Conservation (phyloP, 1,284 basidiomycete genomes). For the Meripilus lineatus region DNA sequence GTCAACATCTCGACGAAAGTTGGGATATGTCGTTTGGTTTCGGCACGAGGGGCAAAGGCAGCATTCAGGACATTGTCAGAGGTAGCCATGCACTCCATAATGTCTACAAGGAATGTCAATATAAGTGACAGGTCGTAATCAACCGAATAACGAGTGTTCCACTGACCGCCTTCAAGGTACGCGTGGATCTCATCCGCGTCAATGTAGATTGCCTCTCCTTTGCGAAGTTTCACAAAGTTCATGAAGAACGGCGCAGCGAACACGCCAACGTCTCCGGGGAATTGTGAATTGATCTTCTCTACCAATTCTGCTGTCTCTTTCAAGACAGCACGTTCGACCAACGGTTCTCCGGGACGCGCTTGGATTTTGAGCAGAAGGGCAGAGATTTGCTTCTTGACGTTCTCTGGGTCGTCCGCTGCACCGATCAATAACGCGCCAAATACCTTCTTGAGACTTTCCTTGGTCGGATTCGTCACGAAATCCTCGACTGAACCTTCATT, state of each 20-base stretch:
- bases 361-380: constrained; percentile 15
- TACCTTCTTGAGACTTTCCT: constrained; percentile 58
- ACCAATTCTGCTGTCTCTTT: constrained; percentile 57
- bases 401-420: constrained; percentile 12
- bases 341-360: constrained; percentile 3
- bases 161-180: constrained; percentile 83
- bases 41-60: constrained; percentile 73
- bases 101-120: constrained; percentile 51
- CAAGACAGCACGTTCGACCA: constrained; percentile 7
- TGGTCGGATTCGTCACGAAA: constrained; percentile 24
- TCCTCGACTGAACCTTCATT: constrained; percentile 12
- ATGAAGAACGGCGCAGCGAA: constrained; percentile 84
- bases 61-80: constrained; percentile 98
- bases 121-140: background rate
- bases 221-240: constrained; percentile 76
- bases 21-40: constrained; percentile 82
- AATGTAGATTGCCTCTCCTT: constrained; percentile 90
- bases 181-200: constrained; percentile 96
- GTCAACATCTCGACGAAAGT: constrained; percentile 87
- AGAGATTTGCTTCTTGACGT: constrained; percentile 10
- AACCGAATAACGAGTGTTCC: background rate
- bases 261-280: constrained; percentile 86
- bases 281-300: constrained; percentile 71
- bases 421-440: constrained; percentile 74
- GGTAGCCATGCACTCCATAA: constrained; percentile 96